phyloP scores from a whole-genome alignment of 495 filamentous ascomycete species.

The Xylaria longipes region DNA sequence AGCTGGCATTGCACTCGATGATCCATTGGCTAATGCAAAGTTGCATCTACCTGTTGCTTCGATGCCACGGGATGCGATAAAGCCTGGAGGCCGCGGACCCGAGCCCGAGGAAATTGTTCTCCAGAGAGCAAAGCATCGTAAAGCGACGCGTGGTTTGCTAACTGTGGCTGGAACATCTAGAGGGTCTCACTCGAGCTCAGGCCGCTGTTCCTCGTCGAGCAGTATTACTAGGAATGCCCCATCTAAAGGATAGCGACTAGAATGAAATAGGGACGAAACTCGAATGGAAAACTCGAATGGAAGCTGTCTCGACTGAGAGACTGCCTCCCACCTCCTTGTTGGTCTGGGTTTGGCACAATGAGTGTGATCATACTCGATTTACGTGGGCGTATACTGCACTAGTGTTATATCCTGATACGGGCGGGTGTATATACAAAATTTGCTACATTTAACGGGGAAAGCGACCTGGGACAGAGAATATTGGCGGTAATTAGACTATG shows the following conservation, averaged over 20 bases:
- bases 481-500: background rate
- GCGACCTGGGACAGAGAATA: background rate
- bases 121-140: conserved; percentile 35
- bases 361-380: background rate
- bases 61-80: conserved; percentile 45
- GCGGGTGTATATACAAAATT: background rate
- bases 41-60: conserved; percentile 45
- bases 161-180: conserved; percentile 13
- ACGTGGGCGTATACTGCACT: background rate
- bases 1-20: conserved; percentile 40
- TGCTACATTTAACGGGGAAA: background rate
- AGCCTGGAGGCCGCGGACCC: conserved; percentile 36
- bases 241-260: conserved; percentile 5
- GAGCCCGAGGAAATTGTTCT: conserved; percentile 44
- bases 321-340: background rate
- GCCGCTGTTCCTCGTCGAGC: conserved; percentile 32
- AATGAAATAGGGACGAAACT: background rate
- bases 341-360: background rate
- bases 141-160: conserved; percentile 25
- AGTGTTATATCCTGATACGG: background rate
- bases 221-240: conserved; percentile 21
- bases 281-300: background rate
- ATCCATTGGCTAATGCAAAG: conserved; percentile 40
- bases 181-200: conserved; percentile 29
- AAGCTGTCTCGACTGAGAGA: background rate